These are phyloP conservation scores for Spiraea crenata DNA, from an alignment of 331 rosid species.

Conservation along the genomic window DNA sequence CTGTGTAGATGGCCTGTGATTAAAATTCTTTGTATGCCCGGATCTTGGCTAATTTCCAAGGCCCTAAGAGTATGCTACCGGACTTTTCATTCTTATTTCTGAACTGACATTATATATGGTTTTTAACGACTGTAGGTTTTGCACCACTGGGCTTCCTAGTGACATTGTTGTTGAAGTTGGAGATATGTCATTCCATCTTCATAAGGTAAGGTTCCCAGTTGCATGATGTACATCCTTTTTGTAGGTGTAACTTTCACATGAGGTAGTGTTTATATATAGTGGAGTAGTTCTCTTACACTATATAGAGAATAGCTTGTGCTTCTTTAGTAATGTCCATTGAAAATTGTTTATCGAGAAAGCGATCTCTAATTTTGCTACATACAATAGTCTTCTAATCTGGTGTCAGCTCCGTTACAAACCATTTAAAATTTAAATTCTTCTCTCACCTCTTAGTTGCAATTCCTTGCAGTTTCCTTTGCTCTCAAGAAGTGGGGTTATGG, in stretches of 20 bases:
- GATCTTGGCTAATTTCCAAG: no score
- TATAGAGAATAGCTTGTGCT: neutral
- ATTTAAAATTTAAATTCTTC: neutral
- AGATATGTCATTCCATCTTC: constrained; percentile 97
- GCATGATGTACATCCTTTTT: constrained; percentile 20
- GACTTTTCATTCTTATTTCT: neutral
- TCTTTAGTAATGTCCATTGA: neutral
- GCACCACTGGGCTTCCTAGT: constrained; percentile 96
- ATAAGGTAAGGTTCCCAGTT: constrained; percentile 58
- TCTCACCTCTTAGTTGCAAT: constrained; percentile 20
- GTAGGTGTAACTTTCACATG: constrained; percentile 4
- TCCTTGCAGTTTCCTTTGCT: constrained; percentile 95
- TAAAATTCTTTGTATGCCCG: neutral
- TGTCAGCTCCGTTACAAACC: neutral
- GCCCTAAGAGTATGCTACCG: no score
- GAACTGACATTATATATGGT: neutral
- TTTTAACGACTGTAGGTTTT: constrained; percentile 61
- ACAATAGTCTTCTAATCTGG: neutral
- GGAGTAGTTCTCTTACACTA: neutral
- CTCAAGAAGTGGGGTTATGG: constrained; percentile 92
- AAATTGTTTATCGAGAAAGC: neutral
- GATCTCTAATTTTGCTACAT: neutral
- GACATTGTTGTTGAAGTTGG: constrained; percentile 90
- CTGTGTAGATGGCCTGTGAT: neutral
- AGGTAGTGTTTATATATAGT: constrained; percentile 1